A percentile compares a stretch with the other conserved stretches of the same genome.
These are phyloP conservation scores for Lippia alba DNA, from an alignment of 305 asterid species.

Conservation along the genomic window DNA sequence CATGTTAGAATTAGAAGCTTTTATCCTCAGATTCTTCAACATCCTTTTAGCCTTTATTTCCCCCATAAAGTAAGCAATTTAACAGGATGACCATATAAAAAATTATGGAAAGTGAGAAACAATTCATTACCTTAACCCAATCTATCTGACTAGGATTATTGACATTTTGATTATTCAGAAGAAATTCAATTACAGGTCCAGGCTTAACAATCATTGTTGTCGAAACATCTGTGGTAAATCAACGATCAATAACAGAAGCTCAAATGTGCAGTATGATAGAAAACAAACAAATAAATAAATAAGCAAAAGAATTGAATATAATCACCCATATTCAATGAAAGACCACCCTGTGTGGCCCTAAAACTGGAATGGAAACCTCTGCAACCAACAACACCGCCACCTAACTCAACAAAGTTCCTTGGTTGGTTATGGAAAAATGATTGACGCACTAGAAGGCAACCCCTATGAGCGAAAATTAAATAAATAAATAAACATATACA, in stretches of 20 bases:
- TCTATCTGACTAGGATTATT: constrained; percentile 50
- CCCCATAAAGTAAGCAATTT: constrained; percentile 19
- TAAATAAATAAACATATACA: neutral
- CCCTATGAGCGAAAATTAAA: constrained; percentile 45
- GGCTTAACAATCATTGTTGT: constrained; percentile 83
- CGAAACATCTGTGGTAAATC: constrained; percentile 55
- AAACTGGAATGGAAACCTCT: constrained; percentile 81
- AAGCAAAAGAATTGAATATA: neutral
- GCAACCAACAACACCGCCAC: constrained; percentile 75
- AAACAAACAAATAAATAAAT: neutral
- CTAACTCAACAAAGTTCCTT: constrained; percentile 50
- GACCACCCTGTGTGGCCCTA: constrained; percentile 70
- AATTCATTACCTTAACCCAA: constrained; percentile 58
- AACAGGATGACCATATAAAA: neutral
- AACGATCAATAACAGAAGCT: neutral
- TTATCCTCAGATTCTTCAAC: constrained; percentile 63
- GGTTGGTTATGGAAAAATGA: constrained; percentile 67
- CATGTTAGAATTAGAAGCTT: constrained; percentile 44
- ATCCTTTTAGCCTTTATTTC: constrained; percentile 58
- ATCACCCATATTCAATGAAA: constrained; percentile 69
- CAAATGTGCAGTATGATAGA: neutral
- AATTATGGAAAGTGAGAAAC: constrained; percentile 1
- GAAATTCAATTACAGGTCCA: constrained; percentile 67
- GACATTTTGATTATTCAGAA: constrained; percentile 53
- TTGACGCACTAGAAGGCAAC: constrained; percentile 79